Evolutionary conservation across 2,329 filamentous ascomycete species (phyloP).

Genomic region (Alternaria hordeiaustralica): DNA sequence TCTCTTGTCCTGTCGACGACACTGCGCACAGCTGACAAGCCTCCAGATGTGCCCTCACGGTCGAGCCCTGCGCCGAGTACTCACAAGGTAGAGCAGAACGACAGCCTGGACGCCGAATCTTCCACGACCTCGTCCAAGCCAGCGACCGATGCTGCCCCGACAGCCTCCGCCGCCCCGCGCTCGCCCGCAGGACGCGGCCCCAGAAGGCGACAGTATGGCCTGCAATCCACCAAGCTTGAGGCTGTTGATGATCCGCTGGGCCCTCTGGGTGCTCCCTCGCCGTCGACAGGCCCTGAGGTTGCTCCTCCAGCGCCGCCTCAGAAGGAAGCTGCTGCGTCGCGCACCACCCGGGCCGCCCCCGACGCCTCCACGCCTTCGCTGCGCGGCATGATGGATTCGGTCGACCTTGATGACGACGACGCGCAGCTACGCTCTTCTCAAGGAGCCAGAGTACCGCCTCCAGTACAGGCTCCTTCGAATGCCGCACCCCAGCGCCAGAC

Average conservation of each 20-base stretch:
- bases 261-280: conserved; percentile 73
- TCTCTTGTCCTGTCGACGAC: background rate
- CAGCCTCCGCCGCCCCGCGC: conserved; percentile 52
- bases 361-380: conserved; percentile 59
- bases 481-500: conserved; percentile 58
- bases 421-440: conserved; percentile 51
- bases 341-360: conserved; percentile 58
- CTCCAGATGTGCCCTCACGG: conserved; percentile 55
- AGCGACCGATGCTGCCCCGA: conserved; percentile 39
- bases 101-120: conserved; percentile 39
- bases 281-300: conserved; percentile 58
- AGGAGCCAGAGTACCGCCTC: conserved; percentile 69
- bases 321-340: conserved; percentile 64
- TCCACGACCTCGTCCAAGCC: conserved; percentile 23
- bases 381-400: conserved; percentile 65
- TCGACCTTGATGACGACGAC: conserved; percentile 72
- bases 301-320: conserved; percentile 72
- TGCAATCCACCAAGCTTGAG: conserved; percentile 79
- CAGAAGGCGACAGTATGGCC: conserved; percentile 67
- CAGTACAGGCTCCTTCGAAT: conserved; percentile 61
- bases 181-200: conserved; percentile 58
- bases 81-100: conserved; percentile 46
- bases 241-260: conserved; percentile 78
- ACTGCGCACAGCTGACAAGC: conserved; percentile 21
- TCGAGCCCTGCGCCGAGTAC: conserved; percentile 51